phyloP scores from a whole-genome alignment of 1,139 yeast genomes.

The Taphrina communis region DNA sequence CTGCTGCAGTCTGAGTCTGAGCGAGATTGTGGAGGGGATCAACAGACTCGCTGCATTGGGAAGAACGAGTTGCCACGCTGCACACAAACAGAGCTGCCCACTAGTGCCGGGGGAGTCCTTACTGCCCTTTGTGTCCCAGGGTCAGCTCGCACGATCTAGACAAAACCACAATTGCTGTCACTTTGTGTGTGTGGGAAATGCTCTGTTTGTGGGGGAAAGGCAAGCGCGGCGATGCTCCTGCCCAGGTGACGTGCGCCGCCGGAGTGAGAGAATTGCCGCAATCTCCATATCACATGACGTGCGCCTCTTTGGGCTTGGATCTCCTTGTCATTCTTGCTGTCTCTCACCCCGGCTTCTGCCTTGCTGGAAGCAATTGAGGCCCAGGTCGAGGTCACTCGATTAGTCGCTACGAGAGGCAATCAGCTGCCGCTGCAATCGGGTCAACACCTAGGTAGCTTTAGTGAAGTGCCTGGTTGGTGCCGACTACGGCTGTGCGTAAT shows the following conservation, averaged over 20 bases:
- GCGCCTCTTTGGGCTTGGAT: background rate
- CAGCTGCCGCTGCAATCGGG: too few species aligned
- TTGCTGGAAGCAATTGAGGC: too few species aligned
- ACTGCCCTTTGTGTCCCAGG: too few species aligned
- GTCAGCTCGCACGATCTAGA: background rate
- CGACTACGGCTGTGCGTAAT: too few species aligned
- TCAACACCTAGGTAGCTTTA: too few species aligned
- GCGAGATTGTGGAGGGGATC: background rate
- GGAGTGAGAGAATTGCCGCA: background rate
- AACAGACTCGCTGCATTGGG: background rate
- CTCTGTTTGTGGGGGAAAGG: conserved; percentile 3
- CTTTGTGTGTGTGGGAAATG: background rate
- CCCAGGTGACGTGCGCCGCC: too few species aligned
- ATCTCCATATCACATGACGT: conserved; percentile 2
- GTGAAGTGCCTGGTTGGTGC: too few species aligned
- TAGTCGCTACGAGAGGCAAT: too few species aligned
- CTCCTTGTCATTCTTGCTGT: conserved; percentile 3
- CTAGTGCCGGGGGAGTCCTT: too few species aligned
- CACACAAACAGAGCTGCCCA: too few species aligned
- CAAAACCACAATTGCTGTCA: background rate
- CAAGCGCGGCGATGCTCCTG: background rate
- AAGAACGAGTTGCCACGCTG: background rate
- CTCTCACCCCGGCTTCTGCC: background rate
- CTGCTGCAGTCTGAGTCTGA: too few species aligned
- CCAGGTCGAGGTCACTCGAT: background rate